A percentile compares a stretch with the other conserved stretches of the same genome.
phyloP scores from a whole-genome alignment of 2,329 filamentous ascomycete genomes.

The Karstenula rhodostoma region DNA sequence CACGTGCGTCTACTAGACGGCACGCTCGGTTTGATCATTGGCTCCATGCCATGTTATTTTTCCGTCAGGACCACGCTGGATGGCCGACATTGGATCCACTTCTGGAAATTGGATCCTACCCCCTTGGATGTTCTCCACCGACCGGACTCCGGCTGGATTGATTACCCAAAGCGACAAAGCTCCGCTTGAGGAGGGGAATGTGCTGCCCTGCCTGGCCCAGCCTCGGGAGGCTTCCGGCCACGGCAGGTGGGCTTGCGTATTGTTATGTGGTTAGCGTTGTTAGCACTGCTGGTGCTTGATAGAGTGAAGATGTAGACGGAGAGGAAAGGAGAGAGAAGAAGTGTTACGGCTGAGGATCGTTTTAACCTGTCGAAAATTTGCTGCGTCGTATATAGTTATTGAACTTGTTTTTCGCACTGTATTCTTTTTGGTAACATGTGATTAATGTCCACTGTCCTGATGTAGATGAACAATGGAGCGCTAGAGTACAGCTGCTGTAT shows the following conservation, averaged over 20 bases:
- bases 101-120: background rate
- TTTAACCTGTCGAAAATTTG: background rate
- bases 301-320: slow-evolving; percentile 7
- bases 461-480: too few relatives aligned
- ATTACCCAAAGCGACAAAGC: slow-evolving; percentile 29
- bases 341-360: background rate
- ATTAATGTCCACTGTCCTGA: too few relatives aligned
- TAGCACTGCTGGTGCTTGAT: slow-evolving; percentile 24
- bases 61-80: slow-evolving; percentile 8
- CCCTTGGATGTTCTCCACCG: slow-evolving; percentile 25
- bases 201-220: slow-evolving; percentile 34
- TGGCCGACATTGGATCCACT: slow-evolving; percentile 15
- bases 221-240: slow-evolving; percentile 29
- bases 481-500: too few relatives aligned
- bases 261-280: slow-evolving; percentile 17
- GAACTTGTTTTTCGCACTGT: background rate
- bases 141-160: slow-evolving; percentile 23
- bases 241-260: slow-evolving; percentile 28
- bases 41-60: slow-evolving; percentile 20
- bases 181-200: slow-evolving; percentile 28
- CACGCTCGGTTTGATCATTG: slow-evolving; percentile 39
- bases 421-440: background rate
- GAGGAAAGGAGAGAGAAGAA: background rate
- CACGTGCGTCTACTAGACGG: slow-evolving; percentile 26
- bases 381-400: background rate